phyloP scores from a whole-genome alignment of 2,329 filamentous ascomycete species.

The Reticulascus tulasneorum region DNA sequence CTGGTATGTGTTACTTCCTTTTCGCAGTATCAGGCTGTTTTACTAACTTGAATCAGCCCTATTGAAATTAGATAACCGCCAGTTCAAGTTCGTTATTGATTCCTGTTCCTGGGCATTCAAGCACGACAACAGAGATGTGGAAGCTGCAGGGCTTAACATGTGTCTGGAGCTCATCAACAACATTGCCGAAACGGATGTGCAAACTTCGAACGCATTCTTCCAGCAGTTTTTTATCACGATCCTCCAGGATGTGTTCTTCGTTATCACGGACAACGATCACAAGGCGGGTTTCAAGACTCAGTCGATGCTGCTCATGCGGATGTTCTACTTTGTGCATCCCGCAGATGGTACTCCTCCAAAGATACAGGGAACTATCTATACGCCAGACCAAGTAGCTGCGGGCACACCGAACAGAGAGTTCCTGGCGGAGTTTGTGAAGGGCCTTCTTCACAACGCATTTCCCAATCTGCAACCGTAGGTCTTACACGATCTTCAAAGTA shows the following conservation, averaged over 20 bases:
- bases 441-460: constrained; percentile 83
- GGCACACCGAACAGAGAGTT: constrained; percentile 91
- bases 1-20: constrained; percentile 41
- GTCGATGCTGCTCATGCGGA: constrained; percentile 85
- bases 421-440: constrained; percentile 80
- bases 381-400: constrained; percentile 71
- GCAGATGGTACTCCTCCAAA: constrained; percentile 68
- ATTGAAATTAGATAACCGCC: constrained; percentile 87
- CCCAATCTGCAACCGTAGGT: constrained; percentile 85
- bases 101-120: constrained; percentile 99
- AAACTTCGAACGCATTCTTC: constrained; percentile 93
- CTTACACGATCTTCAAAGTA: not conserved
- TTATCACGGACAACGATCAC: constrained; percentile 94
- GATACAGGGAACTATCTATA: constrained; percentile 89
- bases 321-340: constrained; percentile 92
- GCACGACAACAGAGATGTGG: constrained; percentile 97
- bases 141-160: constrained; percentile 95
- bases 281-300: constrained; percentile 99
- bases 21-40: not conserved
- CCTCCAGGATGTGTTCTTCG: constrained; percentile 96
- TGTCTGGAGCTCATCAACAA: constrained; percentile 96
- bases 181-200: constrained; percentile 84
- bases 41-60: constrained; percentile 51
- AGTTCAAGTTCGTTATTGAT: constrained; percentile 99
- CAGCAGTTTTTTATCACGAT: constrained; percentile 96